phyloP scores from a whole-genome alignment of 345 rosid species.

The Hibiscus tridactylites region DNA sequence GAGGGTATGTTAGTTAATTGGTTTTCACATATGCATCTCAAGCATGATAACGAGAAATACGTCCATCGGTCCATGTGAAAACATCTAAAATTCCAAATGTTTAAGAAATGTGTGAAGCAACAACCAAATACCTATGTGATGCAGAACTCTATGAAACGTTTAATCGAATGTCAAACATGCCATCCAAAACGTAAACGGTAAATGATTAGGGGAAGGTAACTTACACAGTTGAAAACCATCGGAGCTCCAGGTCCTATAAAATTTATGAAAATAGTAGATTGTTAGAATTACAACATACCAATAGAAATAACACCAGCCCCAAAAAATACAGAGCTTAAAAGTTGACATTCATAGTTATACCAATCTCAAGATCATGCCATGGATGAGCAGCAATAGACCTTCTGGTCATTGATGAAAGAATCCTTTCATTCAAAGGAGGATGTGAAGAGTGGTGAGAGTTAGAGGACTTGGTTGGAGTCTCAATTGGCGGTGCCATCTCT shows the following conservation, averaged over 20 bases:
- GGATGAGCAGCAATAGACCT: slow-evolving; percentile 96
- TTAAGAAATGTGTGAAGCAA: not conserved
- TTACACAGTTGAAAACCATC: slow-evolving; percentile 59
- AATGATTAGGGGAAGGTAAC: not conserved
- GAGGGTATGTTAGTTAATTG: not conserved
- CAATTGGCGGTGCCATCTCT: slow-evolving; percentile 74
- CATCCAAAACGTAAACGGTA: not conserved
- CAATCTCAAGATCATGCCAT: slow-evolving; percentile 99
- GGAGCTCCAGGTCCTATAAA: slow-evolving; percentile 89
- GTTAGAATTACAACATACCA: not conserved
- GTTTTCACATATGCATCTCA: not conserved
- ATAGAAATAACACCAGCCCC: too few species aligned
- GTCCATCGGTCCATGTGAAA: not conserved
- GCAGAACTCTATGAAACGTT: not conserved
- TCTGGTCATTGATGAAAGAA: slow-evolving; percentile 81
- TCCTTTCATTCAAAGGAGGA: slow-evolving; percentile 88
- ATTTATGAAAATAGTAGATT: not conserved
- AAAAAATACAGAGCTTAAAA: not conserved
- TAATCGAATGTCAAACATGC: not conserved
- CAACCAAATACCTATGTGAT: too few species aligned
- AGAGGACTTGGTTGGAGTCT: slow-evolving; percentile 30
- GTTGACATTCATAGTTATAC: slow-evolving; percentile 25
- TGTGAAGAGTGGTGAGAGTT: slow-evolving; percentile 29
- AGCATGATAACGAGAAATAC: not conserved
- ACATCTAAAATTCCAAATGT: not conserved